These are phyloP conservation scores for Xylariaceae sp. DNA, from an alignment of 2,329 filamentous ascomycete genomes.

Conservation along the genomic window DNA sequence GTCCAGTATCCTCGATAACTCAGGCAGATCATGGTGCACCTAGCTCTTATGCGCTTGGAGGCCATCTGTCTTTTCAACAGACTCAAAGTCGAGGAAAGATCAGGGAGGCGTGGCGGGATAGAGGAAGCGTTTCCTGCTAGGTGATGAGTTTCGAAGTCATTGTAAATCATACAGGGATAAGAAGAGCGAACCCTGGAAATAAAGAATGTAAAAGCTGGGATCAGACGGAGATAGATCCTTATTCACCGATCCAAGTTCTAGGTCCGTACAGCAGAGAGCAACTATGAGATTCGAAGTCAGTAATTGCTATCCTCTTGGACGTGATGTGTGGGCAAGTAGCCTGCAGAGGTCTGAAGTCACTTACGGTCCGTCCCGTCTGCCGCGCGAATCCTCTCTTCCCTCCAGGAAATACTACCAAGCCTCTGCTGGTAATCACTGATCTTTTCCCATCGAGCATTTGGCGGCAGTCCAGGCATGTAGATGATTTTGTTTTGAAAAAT, in stretches of 20 bases:
- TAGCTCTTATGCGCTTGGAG: conserved; percentile 27
- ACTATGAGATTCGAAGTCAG: neutral
- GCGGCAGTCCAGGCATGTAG: conserved; percentile 72
- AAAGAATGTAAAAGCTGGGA: conserved; percentile 49
- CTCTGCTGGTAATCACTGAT: conserved; percentile 57
- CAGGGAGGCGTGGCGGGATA: conserved; percentile 51
- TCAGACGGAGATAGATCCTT: conserved; percentile 15
- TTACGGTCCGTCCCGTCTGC: conserved; percentile 55
- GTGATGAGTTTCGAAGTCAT: conserved; percentile 20
- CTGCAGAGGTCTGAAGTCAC: neutral
- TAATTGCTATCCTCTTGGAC: neutral
- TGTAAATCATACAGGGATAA: conserved; percentile 21
- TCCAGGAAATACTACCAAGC: conserved; percentile 61
- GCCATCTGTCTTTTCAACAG: conserved; percentile 38
- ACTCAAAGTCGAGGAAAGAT: conserved; percentile 49
- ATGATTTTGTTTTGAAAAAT: conserved; percentile 77
- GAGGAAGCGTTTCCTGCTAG: conserved; percentile 54
- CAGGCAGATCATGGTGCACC: conserved; percentile 49
- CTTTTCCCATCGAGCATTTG: conserved; percentile 61
- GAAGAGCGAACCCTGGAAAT: conserved; percentile 47
- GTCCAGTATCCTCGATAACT: conserved; percentile 74
- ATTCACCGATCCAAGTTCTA: conserved; percentile 27
- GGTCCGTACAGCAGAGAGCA: conserved; percentile 38
- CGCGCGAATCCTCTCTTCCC: conserved; percentile 55
- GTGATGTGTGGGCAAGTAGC: neutral